Conservation (phyloP, 768 basidiomycete species). For the Strobilomyces echinocephalus region DNA sequence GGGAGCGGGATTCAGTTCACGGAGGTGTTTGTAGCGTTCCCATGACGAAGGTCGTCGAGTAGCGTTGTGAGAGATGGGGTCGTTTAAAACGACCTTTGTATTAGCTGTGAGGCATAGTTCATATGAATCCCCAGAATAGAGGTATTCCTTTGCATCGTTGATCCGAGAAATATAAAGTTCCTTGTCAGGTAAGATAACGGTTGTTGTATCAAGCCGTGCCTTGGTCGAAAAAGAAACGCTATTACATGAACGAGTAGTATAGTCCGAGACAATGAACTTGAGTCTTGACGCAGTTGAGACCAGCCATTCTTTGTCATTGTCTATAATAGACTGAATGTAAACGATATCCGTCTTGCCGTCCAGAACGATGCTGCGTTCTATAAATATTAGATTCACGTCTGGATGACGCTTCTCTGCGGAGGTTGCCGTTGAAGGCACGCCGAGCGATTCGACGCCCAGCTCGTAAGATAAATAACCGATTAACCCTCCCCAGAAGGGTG, state of each 20-base stretch:
- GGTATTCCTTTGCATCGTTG: slow-evolving; percentile 61
- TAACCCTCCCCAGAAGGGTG: slow-evolving; percentile 84
- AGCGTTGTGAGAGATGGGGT: slow-evolving; percentile 17
- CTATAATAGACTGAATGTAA: slow-evolving; percentile 62
- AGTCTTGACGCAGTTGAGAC: slow-evolving; percentile 33
- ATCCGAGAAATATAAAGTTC: slow-evolving; percentile 65
- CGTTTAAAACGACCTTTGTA: slow-evolving; percentile 52
- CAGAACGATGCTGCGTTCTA: slow-evolving; percentile 72
- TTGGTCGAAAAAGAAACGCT: slow-evolving; percentile 23
- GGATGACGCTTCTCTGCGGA: slow-evolving; percentile 43
- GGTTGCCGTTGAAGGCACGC: slow-evolving; percentile 36
- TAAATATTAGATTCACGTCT: slow-evolving; percentile 72
- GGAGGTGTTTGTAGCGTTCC: slow-evolving; percentile 69
- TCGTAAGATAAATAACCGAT: slow-evolving; percentile 79
- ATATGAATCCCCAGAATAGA: slow-evolving; percentile 85
- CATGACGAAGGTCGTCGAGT: slow-evolving; percentile 43
- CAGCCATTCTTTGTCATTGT: slow-evolving; percentile 61
- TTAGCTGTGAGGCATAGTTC: slow-evolving; percentile 86
- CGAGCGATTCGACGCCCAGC: slow-evolving; percentile 57
- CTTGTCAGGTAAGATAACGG: slow-evolving; percentile 53
- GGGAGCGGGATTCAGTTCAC: slow-evolving; percentile 79
- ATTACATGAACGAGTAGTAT: slow-evolving; percentile 13
- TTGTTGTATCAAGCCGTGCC: slow-evolving; percentile 20
- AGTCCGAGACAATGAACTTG: slow-evolving; percentile 6
- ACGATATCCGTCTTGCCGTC: slow-evolving; percentile 47